Percentiles rank a stretch among this genome's conserved stretches.
Conservation (phyloP, 192 early-diverging fungal species). For the Coemansia guatemalensis region DNA sequence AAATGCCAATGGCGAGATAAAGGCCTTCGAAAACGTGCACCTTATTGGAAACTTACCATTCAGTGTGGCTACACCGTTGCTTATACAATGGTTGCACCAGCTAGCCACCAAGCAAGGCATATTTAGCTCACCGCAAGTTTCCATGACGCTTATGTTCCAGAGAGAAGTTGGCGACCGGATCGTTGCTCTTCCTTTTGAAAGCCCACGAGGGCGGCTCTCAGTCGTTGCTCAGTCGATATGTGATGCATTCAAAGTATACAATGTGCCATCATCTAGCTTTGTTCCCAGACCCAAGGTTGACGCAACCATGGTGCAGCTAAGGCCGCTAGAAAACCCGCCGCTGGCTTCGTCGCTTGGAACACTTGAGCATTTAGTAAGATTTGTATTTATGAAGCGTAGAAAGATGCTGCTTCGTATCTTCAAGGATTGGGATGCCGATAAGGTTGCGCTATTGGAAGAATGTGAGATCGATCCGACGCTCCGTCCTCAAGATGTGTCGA, state of each 20-base stretch:
- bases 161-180: conserved; percentile 74
- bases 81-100: conserved; percentile 72
- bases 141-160: conserved; percentile 86
- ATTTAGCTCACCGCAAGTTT: conserved; percentile 53
- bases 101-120: conserved; percentile 58
- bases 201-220: conserved; percentile 64
- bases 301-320: conserved; percentile 70
- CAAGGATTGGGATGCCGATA: conserved; percentile 54
- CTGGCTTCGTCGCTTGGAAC: conserved; percentile 53
- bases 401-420: conserved; percentile 66
- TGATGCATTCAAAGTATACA: conserved; percentile 62
- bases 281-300: conserved; percentile 77
- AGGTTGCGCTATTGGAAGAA: conserved; percentile 50
- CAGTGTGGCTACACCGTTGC: conserved; percentile 67
- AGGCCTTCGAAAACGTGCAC: conserved; percentile 51
- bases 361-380: conserved; percentile 63
- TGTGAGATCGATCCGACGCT: conserved; percentile 57
- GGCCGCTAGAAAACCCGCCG: conserved; percentile 49
- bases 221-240: conserved; percentile 73
- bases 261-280: conserved; percentile 63
- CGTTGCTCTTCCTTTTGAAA: conserved; percentile 53
- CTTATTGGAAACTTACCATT: conserved; percentile 82
- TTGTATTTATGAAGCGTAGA: conserved; percentile 67
- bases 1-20: conserved; percentile 10
- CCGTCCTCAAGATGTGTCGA: conserved; percentile 65